Evolutionary conservation across 2,329 filamentous ascomycete genomes (phyloP).

Genomic region (Ceratocystis cubensis): DNA sequence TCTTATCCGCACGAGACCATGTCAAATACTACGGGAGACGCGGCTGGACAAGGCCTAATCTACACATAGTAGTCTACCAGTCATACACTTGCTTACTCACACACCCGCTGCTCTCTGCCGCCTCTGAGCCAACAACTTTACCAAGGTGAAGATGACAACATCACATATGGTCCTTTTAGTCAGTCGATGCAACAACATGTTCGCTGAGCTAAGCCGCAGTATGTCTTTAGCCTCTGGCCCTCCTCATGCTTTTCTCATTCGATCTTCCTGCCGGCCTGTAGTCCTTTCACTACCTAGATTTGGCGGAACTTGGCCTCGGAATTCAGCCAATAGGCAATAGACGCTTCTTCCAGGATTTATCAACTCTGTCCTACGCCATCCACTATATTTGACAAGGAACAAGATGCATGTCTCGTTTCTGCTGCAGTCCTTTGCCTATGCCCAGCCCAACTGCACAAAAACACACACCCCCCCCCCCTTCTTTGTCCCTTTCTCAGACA

Average conservation of each 20-base stretch:
- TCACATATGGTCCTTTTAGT: too few relatives aligned
- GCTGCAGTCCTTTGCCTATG: neutral
- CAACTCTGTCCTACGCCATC: neutral
- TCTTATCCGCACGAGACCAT: neutral
- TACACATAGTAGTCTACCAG: neutral
- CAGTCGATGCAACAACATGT: too few relatives aligned
- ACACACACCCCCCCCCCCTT: neutral
- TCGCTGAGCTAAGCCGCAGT: too few relatives aligned
- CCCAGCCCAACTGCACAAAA: neutral
- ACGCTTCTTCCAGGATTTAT: neutral
- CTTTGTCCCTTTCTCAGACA: neutral
- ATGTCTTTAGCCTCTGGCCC: too few relatives aligned
- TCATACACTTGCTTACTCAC: neutral
- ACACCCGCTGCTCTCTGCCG: neutral
- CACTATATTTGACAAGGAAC: neutral
- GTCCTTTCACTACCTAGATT: neutral
- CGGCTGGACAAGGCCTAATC: neutral
- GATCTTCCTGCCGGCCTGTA: neutral
- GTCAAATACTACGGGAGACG: neutral
- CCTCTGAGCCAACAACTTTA: too few relatives aligned
- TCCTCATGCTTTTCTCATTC: neutral
- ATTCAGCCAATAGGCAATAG: neutral
- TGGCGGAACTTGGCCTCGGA: neutral
- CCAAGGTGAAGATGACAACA: too few relatives aligned
- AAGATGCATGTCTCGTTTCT: constrained; percentile 2